Base-by-base conservation (phyloP, 805 yeast genomes). In the Jamesozyma piceae region DNA sequence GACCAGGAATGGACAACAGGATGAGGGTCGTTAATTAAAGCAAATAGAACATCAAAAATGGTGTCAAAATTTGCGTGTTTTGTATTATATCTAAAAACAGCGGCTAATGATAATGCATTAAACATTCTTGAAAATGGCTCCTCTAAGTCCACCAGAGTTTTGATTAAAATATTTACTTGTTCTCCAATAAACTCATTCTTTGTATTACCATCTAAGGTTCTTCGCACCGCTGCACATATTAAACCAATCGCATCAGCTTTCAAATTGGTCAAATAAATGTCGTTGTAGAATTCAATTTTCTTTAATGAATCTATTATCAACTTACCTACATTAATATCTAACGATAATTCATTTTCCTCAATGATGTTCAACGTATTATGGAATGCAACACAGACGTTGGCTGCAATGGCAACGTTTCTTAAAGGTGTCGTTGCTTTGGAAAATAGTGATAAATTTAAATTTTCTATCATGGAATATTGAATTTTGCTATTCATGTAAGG, bases 391-490 rank as follows among this genome's bases (percentile, higher is more conserved):
- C 83, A 65, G 1, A 75, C 59, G 53, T 89, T 89, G 4, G 81
- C 67, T 1, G 72, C 60, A 8, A 82, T 68, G 0, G 89, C 84
- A 0, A 60, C 57, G 15, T 60, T 57, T 30, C 71, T 62, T 6
- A 65, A 53, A 1, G 60, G 49, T 4, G 54, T 55, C 2, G 63
- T 53, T 4, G 57, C 49, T 42, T 70, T 63, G 24, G 75, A 67
- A 38, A 74, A 65, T 30, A 80, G 47, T 15, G 72, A 68, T 3
- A 80, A 67, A 49, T 88, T 73, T 47, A 92, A 62, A 42, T 80
- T 84, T 53, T 90, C 97, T 18, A 92, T 62, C n/a, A 92, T 69
- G 1, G 97, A 87, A 44, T 82, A 80, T 54, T 90, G 97, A 41
- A 92, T 82, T 47, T 86, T 84, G 4, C 76, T 63, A 6, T 89